Base-by-base conservation (phyloP, 345 rosid genomes). In the Tarenaya hassleriana region DNA sequence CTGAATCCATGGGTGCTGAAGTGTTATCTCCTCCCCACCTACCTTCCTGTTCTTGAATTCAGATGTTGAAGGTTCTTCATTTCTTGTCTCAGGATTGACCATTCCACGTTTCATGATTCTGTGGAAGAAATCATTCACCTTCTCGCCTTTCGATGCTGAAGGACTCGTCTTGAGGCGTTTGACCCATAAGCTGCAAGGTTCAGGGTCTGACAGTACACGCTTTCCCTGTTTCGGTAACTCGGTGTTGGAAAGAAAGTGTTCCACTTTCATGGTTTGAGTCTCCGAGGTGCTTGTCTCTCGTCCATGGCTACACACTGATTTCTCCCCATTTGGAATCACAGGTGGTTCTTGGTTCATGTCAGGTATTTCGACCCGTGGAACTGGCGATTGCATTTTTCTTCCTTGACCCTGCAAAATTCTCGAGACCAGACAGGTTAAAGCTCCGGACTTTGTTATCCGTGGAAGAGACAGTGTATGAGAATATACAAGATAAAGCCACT, bases 181-280 rank as follows among this genome's bases (percentile, higher is more conserved):
- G 71, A 83, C 73, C 95, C 95, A 88, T 70, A 79, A 70, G 50
- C 69, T 77, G 72, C 67, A 63, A 8, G 82, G 77, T 44, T 77
- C 90, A 1, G 49, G 34, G 55, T 16, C 69, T 47, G 63, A 52
- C 13, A 60, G 62, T 45, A 52, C 56, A 19, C 73, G 67, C 68
- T 77, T 81, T 52, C 71, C 61, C 20, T 67, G 61, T 40, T 61
- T 68, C 6, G 67, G 58, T 34, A 58, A 56, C 55, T 68, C 74
- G 47, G 70, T 66, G 21, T 50, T 38, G 27, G 71, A 49, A 24
- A 81, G 60, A 35, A 83, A 71, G 50, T 69, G 71, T 11, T 74
- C 82, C 19, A 44, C 79, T 35, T 78, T 88, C 77, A 86, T 68
- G 72, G 88, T 89, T 66, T 70, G 83, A 37, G 97, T 79, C 66